These are phyloP conservation scores for Wickerhamiella cacticola DNA, from an alignment of 805 yeast species.

Conservation along the genomic window DNA sequence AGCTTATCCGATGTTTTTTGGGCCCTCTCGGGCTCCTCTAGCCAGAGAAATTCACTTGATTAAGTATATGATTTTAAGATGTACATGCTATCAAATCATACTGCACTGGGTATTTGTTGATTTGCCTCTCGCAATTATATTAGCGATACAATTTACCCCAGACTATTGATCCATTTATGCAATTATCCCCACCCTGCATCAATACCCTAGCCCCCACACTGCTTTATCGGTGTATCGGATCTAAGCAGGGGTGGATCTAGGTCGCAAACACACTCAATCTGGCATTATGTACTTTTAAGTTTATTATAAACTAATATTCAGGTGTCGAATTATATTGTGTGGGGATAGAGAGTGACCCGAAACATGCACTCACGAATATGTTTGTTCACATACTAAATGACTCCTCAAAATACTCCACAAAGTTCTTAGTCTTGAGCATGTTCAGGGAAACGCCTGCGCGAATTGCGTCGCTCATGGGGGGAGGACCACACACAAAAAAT, in stretches of 20 bases:
- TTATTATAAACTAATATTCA: no score
- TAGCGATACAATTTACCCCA: not conserved
- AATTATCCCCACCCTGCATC: not conserved
- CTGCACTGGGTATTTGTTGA: no score
- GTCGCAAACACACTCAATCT: not conserved
- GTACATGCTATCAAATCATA: no score
- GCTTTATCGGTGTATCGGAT: not conserved
- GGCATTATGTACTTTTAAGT: no score
- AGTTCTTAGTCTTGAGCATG: slow-evolving; percentile 32
- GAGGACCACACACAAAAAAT: slow-evolving; percentile 53
- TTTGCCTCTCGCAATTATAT: no score
- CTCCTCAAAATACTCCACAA: slow-evolving; percentile 62
- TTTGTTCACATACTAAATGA: slow-evolving; percentile 33
- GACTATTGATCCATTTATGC: not conserved
- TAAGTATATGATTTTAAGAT: no score
- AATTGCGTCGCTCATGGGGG: slow-evolving; percentile 43
- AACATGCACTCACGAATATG: no score
- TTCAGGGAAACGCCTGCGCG: slow-evolving; percentile 38
- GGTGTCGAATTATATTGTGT: no score
- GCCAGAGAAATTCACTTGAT: not conserved
- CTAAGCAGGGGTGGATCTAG: not conserved
- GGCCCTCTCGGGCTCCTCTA: not conserved
- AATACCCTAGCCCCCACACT: not conserved
- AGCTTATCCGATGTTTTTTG: not conserved
- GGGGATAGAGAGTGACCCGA: no score